Evolutionary conservation across 2,329 filamentous ascomycete species (phyloP).

Genomic region (Aspergillus sp.): DNA sequence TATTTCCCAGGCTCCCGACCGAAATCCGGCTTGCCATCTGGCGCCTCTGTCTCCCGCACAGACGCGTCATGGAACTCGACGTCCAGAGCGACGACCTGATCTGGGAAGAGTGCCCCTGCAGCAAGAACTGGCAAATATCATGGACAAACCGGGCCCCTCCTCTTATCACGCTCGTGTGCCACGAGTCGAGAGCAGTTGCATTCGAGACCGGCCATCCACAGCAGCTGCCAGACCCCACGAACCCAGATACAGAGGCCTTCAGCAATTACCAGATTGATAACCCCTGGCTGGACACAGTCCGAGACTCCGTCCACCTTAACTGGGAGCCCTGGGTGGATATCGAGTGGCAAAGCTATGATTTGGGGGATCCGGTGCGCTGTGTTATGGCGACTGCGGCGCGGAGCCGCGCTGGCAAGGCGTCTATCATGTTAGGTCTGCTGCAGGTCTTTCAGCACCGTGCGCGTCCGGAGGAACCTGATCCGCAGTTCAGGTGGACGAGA

Average conservation of each 20-base stretch:
- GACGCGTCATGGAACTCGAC: conserved; percentile 6
- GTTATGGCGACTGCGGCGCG: not conserved
- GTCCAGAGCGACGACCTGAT: not conserved
- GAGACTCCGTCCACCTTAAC: not conserved
- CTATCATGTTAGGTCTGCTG: not conserved
- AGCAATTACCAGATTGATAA: not conserved
- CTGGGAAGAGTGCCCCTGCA: conserved; percentile 2
- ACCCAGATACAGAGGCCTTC: not conserved
- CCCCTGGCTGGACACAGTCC: not conserved
- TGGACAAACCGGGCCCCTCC: not conserved
- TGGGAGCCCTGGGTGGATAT: not conserved
- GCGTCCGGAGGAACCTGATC: not conserved
- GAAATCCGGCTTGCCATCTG: conserved; percentile 12
- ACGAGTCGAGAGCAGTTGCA: not conserved
- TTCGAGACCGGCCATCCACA: not conserved
- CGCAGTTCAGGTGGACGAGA: not conserved
- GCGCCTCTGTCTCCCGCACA: conserved; percentile 7
- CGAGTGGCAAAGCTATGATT: not conserved
- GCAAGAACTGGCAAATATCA: not conserved
- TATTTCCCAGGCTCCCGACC: conserved; percentile 2
- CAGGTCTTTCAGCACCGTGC: not conserved
- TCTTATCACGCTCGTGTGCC: not conserved
- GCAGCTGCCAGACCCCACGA: not conserved
- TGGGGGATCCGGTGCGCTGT: not conserved
- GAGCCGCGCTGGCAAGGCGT: not conserved